Conservation (phyloP, 2,329 filamentous ascomycete species). For the Blastomyces emzantsi region DNA sequence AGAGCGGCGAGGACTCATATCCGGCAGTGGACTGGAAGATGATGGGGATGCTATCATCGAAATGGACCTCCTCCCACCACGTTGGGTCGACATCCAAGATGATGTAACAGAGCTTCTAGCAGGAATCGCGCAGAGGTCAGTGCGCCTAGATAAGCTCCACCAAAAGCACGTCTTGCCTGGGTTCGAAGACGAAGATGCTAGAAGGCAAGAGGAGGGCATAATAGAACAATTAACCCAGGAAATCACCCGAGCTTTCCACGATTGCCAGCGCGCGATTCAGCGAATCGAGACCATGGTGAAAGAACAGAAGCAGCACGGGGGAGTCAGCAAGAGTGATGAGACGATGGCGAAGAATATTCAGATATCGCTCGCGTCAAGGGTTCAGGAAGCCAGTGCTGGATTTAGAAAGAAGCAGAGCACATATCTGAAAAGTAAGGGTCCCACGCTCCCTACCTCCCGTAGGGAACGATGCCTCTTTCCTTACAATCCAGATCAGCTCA, state of each 20-base stretch:
- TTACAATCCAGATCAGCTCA: background rate
- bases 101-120: slow-evolving; percentile 78
- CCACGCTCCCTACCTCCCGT: background rate
- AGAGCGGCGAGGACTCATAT: slow-evolving; percentile 75
- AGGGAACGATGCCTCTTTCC: background rate
- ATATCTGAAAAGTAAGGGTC: slow-evolving; percentile 73
- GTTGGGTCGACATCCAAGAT: slow-evolving; percentile 93
- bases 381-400: slow-evolving; percentile 82
- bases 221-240: slow-evolving; percentile 86
- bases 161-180: slow-evolving; percentile 95
- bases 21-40: slow-evolving; percentile 54
- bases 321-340: slow-evolving; percentile 74
- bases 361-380: slow-evolving; percentile 74
- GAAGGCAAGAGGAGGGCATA: slow-evolving; percentile 74
- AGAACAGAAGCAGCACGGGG: slow-evolving; percentile 59
- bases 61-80: slow-evolving; percentile 91
- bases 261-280: slow-evolving; percentile 82
- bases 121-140: slow-evolving; percentile 72
- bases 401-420: slow-evolving; percentile 97
- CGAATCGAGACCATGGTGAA: slow-evolving; percentile 78
- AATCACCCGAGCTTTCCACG: slow-evolving; percentile 81
- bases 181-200: slow-evolving; percentile 90
- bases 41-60: slow-evolving; percentile 94
- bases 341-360: slow-evolving; percentile 96
- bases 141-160: slow-evolving; percentile 81